Conservation (phyloP, 306 rosid genomes). For the Lathyrus sativus region DNA sequence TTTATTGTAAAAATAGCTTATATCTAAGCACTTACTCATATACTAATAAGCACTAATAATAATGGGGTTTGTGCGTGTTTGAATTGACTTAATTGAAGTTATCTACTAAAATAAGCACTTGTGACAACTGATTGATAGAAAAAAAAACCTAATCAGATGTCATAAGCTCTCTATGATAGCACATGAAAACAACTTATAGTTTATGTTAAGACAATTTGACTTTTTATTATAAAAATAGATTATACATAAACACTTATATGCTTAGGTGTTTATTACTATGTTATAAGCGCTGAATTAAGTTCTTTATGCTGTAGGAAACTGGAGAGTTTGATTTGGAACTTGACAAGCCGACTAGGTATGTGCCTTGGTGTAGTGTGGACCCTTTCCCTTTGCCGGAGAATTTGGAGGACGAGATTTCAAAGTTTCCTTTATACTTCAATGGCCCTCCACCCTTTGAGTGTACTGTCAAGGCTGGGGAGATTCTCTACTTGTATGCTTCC, state of each 20-base stretch:
- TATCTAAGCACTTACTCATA: too few relatives aligned
- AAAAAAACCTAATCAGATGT: too few relatives aligned
- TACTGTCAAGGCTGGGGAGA: slow-evolving; percentile 77
- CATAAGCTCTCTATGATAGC: too few relatives aligned
- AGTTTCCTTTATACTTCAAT: slow-evolving; percentile 63
- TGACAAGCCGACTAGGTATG: slow-evolving; percentile 61
- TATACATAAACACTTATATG: background rate
- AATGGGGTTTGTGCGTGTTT: too few relatives aligned
- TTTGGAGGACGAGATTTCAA: slow-evolving; percentile 45
- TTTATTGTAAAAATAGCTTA: too few relatives aligned
- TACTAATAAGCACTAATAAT: too few relatives aligned
- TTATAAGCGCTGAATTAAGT: background rate
- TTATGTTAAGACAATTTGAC: too few relatives aligned
- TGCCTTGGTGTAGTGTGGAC: slow-evolving; percentile 86
- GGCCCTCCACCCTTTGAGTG: slow-evolving; percentile 70
- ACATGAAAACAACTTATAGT: too few relatives aligned
- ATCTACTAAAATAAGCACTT: too few relatives aligned
- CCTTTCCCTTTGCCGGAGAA: slow-evolving; percentile 64
- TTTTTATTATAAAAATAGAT: too few relatives aligned
- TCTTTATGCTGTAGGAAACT: slow-evolving; percentile 42
- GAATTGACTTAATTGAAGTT: too few relatives aligned
- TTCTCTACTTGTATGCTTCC: slow-evolving; percentile 72
- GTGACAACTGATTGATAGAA: too few relatives aligned
- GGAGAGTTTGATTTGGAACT: slow-evolving; percentile 64
- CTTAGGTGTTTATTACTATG: background rate